Evolutionary conservation across 495 filamentous ascomycete species (phyloP).

Genomic region (Penicillium paxilli): DNA sequence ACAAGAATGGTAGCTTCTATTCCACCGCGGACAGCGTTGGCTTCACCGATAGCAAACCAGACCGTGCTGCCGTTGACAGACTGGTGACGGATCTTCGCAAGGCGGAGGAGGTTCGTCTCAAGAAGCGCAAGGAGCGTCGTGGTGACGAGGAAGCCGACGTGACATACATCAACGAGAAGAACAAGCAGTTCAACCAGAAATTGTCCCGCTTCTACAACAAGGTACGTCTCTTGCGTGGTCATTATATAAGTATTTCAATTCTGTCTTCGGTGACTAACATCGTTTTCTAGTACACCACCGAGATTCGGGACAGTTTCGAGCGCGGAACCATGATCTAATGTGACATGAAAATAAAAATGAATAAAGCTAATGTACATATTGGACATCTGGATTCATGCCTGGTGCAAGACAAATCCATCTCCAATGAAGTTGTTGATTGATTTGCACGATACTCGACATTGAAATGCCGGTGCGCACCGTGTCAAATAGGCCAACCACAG

Average conservation of each 20-base stretch:
- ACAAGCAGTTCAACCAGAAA: constrained; percentile 99
- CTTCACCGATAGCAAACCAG: constrained; percentile 84
- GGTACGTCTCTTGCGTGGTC: constrained; percentile 41
- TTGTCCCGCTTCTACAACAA: constrained; percentile 94
- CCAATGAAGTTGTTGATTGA: constrained; percentile 2
- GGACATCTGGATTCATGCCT: constrained; percentile 6
- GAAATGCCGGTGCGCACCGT: neutral
- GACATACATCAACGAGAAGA: constrained; percentile 99
- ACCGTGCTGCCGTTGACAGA: constrained; percentile 85
- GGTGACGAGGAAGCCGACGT: constrained; percentile 82
- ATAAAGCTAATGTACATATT: constrained; percentile 26
- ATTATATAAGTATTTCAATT: neutral
- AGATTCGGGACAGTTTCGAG: constrained; percentile 97
- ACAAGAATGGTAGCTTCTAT: constrained; percentile 88
- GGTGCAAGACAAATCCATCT: neutral
- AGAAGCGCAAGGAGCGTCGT: constrained; percentile 78
- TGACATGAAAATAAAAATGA: constrained; percentile 7
- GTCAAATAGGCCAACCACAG: neutral
- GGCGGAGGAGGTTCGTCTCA: constrained; percentile 81
- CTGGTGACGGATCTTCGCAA: constrained; percentile 83
- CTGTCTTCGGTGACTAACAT: constrained; percentile 37
- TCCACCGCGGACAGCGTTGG: constrained; percentile 77
- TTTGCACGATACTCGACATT: neutral
- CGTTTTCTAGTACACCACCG: constrained; percentile 73
- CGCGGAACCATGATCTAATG: constrained; percentile 72